A percentile compares a stretch with the other conserved stretches of the same genome.
These are phyloP conservation scores for Xylariaceae sp. DNA, from an alignment of 2,329 filamentous ascomycete genomes.

Conservation along the genomic window DNA sequence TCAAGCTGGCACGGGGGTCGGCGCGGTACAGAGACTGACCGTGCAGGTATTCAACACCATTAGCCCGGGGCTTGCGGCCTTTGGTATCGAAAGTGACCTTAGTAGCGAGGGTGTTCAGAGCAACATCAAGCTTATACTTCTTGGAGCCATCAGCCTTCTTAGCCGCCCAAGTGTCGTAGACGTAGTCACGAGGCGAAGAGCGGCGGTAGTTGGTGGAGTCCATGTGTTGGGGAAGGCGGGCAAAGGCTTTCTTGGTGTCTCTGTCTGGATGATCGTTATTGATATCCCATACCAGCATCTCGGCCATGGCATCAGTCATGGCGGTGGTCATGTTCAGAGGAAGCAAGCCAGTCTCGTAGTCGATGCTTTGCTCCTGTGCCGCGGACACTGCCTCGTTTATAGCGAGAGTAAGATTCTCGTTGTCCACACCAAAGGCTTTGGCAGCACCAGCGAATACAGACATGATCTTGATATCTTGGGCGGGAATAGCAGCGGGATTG, in stretches of 20 bases:
- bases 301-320: constrained; percentile 25
- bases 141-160: constrained; percentile 52
- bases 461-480: constrained; percentile 34
- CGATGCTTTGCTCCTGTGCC: constrained; percentile 26
- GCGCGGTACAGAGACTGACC: constrained; percentile 55
- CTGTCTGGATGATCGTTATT: constrained; percentile 51
- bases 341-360: constrained; percentile 30
- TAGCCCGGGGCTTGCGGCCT: constrained; percentile 49
- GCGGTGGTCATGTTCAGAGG: constrained; percentile 31
- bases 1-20: constrained; percentile 43
- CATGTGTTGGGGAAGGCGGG: constrained; percentile 63
- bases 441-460: constrained; percentile 31
- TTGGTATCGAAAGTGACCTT: constrained; percentile 52
- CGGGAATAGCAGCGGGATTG: constrained; percentile 25
- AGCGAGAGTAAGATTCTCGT: constrained; percentile 15
- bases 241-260: constrained; percentile 47
- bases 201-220: constrained; percentile 59
- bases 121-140: constrained; percentile 63
- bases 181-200: constrained; percentile 57
- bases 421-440: constrained; percentile 29
- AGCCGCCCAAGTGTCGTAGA: constrained; percentile 42
- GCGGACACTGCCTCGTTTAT: constrained; percentile 19
- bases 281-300: constrained; percentile 51
- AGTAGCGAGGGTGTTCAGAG: constrained; percentile 54
- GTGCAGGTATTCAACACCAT: constrained; percentile 57